These are phyloP conservation scores for Xylariaceae sp. DNA, from an alignment of 2,329 filamentous ascomycete species.

Conservation along the genomic window DNA sequence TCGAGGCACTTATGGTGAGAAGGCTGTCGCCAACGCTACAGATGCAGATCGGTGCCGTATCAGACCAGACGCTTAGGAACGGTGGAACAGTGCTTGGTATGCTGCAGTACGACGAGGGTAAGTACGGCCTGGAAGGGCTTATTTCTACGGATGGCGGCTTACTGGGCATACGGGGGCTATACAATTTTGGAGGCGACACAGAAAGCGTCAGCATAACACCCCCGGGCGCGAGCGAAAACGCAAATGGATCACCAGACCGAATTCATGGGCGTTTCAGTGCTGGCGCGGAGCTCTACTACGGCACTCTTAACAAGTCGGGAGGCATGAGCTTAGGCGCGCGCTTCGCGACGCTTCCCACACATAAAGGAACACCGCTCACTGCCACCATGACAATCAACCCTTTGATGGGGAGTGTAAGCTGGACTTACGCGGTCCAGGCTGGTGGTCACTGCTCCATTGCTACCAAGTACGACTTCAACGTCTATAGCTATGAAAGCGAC, in stretches of 20 bases:
- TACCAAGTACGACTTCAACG: constrained; percentile 92
- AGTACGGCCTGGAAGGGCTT: constrained; percentile 84
- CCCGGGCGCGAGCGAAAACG: constrained; percentile 9
- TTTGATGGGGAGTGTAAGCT: constrained; percentile 87
- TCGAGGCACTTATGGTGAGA: constrained; percentile 81
- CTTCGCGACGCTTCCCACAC: constrained; percentile 80
- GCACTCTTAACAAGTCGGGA: constrained; percentile 87
- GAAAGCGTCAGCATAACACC: constrained; percentile 23
- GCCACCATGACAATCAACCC: constrained; percentile 92
- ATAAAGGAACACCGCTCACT: constrained; percentile 83
- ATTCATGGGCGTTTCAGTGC: constrained; percentile 82
- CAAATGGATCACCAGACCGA: constrained; percentile 46
- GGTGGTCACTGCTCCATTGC: constrained; percentile 79
- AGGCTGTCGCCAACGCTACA: constrained; percentile 74
- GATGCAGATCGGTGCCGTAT: constrained; percentile 75
- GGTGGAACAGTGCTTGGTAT: constrained; percentile 72
- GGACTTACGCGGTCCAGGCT: constrained; percentile 87
- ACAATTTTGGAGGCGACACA: constrained; percentile 84
- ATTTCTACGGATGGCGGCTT: constrained; percentile 90
- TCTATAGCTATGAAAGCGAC: constrained; percentile 96
- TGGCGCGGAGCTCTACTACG: constrained; percentile 93
- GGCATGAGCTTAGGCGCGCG: constrained; percentile 84
- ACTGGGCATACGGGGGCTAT: constrained; percentile 81
- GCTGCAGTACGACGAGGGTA: constrained; percentile 77
- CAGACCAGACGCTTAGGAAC: constrained; percentile 64